Percentiles rank a stretch among this genome's conserved stretches.
phyloP scores from a whole-genome alignment of 768 basidiomycete genomes.

The Multifurca ochricompacta region DNA sequence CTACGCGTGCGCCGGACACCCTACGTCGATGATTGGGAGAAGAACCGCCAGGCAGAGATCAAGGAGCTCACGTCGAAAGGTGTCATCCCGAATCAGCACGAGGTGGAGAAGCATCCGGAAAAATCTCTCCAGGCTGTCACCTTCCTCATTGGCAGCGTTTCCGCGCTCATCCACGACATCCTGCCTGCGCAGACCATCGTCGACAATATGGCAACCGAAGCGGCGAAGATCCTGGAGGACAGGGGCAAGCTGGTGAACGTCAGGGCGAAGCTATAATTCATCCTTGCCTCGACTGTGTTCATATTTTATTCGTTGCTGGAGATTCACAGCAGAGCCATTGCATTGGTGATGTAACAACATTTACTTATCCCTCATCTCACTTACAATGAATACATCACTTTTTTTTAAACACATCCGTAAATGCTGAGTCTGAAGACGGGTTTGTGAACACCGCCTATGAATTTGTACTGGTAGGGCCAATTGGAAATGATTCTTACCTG shows the following conservation, averaged over 20 bases:
- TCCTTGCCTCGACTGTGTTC: too few species aligned
- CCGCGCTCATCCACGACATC: conserved; percentile 65
- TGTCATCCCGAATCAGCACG: conserved; percentile 65
- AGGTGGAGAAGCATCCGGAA: conserved; percentile 75
- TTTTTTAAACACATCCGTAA: neutral
- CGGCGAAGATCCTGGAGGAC: conserved; percentile 39
- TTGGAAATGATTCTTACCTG: too few species aligned
- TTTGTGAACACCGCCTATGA: too few species aligned
- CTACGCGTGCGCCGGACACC: conserved; percentile 78
- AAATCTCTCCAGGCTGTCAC: conserved; percentile 56
- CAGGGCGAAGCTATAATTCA: conserved; percentile 51
- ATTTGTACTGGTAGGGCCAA: too few species aligned
- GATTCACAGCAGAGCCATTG: neutral
- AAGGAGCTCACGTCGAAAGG: conserved; percentile 75
- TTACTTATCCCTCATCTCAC: neutral
- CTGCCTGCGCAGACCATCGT: conserved; percentile 78
- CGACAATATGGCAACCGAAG: conserved; percentile 67
- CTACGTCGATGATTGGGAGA: conserved; percentile 82
- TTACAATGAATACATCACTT: neutral
- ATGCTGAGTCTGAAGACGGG: neutral
- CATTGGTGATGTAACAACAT: neutral
- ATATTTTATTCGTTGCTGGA: too few species aligned
- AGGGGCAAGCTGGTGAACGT: conserved; percentile 33
- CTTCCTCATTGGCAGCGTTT: conserved; percentile 83
- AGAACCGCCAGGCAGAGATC: conserved; percentile 73